phyloP scores from a whole-genome alignment of 2,329 filamentous ascomycete genomes.

The Ophiostoma perfectum region DNA sequence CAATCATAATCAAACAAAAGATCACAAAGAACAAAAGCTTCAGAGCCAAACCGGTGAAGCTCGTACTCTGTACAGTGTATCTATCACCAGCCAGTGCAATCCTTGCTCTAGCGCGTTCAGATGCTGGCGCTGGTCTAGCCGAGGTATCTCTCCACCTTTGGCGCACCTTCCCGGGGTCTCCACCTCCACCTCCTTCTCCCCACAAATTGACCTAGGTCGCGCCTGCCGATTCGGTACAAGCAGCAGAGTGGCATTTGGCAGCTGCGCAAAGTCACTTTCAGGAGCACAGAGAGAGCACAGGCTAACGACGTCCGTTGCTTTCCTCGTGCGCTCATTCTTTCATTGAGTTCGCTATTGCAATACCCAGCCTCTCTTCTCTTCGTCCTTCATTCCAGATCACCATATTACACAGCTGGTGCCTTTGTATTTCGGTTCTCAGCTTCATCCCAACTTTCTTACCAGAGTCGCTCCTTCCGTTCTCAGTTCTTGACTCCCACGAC shows the following conservation, averaged over 20 bases:
- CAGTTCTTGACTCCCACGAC: neutral
- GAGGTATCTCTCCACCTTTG: constrained; percentile 19
- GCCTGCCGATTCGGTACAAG: neutral
- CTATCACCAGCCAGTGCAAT: neutral
- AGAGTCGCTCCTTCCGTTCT: neutral
- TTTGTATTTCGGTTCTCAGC: neutral
- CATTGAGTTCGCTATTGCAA: neutral
- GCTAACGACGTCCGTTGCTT: constrained; percentile 7
- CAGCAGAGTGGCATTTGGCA: neutral
- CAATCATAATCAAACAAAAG: too few species aligned
- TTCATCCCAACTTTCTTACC: neutral
- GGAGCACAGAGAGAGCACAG: neutral
- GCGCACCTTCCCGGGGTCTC: constrained; percentile 5
- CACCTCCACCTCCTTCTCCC: constrained; percentile 6
- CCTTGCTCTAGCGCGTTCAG: neutral
- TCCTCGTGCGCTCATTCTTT: neutral
- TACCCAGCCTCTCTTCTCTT: neutral
- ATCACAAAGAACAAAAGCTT: too few species aligned
- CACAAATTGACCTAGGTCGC: neutral
- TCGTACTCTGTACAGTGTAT: too few species aligned
- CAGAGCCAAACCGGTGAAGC: too few species aligned
- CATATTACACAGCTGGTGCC: neutral
- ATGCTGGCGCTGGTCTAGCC: constrained; percentile 16
- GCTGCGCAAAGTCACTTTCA: neutral
- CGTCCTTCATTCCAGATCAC: neutral